A percentile compares a stretch with the other conserved stretches of the same genome.
These are phyloP conservation scores for Ramalina peruviana DNA, from an alignment of 495 filamentous ascomycete species.

Conservation along the genomic window DNA sequence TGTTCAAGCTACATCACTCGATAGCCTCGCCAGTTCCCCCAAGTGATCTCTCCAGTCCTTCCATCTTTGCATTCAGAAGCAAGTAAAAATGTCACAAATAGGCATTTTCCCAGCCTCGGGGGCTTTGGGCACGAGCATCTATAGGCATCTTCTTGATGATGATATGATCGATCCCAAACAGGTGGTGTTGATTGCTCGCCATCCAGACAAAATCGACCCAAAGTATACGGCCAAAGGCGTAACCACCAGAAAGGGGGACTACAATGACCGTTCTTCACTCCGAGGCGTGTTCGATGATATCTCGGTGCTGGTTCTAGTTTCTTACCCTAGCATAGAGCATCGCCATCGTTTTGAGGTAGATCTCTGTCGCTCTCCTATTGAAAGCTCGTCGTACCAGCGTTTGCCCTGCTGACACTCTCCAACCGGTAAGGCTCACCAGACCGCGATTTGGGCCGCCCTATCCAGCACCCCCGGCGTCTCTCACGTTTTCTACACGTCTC, in stretches of 20 bases:
- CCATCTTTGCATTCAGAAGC: too few species aligned
- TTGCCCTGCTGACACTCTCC: background rate
- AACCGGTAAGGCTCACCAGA: slow-evolving; percentile 26
- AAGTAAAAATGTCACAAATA: slow-evolving; percentile 17
- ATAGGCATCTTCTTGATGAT: slow-evolving; percentile 26
- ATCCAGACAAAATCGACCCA: slow-evolving; percentile 25
- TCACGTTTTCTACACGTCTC: slow-evolving; percentile 54
- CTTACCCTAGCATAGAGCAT: slow-evolving; percentile 30
- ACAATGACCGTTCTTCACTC: slow-evolving; percentile 21
- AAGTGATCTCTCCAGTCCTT: background rate
- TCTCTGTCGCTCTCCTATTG: background rate
- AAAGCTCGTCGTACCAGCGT: background rate
- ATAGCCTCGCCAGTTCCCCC: too few species aligned
- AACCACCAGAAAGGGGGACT: slow-evolving; percentile 25
- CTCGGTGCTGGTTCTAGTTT: slow-evolving; percentile 26
- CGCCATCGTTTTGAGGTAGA: slow-evolving; percentile 23
- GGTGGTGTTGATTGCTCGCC: slow-evolving; percentile 32
- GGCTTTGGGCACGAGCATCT: slow-evolving; percentile 31
- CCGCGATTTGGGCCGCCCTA: slow-evolving; percentile 43
- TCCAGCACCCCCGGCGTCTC: slow-evolving; percentile 33
- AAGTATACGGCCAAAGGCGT: slow-evolving; percentile 19
- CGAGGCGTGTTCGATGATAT: slow-evolving; percentile 24
- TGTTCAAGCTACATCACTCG: too few species aligned
- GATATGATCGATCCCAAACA: slow-evolving; percentile 23
- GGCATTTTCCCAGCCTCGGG: slow-evolving; percentile 40